Evolutionary conservation across 2,329 filamentous ascomycete species (phyloP).

Genomic region (Ambrosiella cleistominuta): DNA sequence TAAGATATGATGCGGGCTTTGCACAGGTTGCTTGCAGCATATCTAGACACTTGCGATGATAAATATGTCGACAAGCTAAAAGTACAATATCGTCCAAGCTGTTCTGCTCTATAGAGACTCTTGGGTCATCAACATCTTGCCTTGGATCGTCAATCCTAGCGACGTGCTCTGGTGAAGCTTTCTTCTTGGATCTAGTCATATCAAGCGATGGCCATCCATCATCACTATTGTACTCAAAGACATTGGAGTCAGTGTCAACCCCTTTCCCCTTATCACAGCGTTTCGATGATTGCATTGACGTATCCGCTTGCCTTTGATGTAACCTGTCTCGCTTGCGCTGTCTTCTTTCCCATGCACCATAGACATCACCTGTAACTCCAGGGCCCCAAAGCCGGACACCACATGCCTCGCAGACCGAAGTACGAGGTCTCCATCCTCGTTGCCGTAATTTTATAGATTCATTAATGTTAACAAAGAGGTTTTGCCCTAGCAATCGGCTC

Average conservation of each 20-base stretch:
- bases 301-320: slow-evolving; percentile 27
- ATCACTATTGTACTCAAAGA: slow-evolving; percentile 20
- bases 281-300: slow-evolving; percentile 20
- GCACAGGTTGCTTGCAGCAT: neutral
- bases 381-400: slow-evolving; percentile 74
- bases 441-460: slow-evolving; percentile 58
- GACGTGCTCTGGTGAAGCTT: neutral
- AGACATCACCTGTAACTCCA: slow-evolving; percentile 58
- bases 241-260: slow-evolving; percentile 20
- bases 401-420: slow-evolving; percentile 78
- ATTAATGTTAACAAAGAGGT: slow-evolving; percentile 68
- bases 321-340: slow-evolving; percentile 27
- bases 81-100: slow-evolving; percentile 47
- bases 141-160: neutral
- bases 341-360: slow-evolving; percentile 62
- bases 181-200: neutral
- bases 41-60: slow-evolving; percentile 45
- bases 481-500: slow-evolving; percentile 72
- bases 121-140: slow-evolving; percentile 10
- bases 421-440: slow-evolving; percentile 73
- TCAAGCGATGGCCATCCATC: slow-evolving; percentile 17
- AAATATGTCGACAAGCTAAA: slow-evolving; percentile 53
- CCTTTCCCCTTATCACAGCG: slow-evolving; percentile 38
- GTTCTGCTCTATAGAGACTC: neutral
- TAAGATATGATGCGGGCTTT: slow-evolving; percentile 18